Conservation (phyloP, 495 filamentous ascomycete genomes). For the Paragyromitra xinjiangensis region DNA sequence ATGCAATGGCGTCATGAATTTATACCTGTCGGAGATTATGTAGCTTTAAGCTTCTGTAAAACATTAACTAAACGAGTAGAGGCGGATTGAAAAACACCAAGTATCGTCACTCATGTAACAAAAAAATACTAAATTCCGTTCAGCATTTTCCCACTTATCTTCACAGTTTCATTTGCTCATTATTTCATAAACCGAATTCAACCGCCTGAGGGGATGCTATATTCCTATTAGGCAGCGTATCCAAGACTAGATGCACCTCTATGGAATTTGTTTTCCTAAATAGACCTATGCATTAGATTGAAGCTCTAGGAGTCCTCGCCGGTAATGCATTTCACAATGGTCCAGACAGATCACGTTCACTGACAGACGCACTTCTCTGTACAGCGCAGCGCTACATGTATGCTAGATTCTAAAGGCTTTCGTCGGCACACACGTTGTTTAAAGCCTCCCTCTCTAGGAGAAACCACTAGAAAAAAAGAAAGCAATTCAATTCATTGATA, state of each 20-base stretch:
- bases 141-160: too few species aligned
- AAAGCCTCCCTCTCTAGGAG: background rate
- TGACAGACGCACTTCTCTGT: too few species aligned
- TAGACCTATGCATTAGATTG: background rate
- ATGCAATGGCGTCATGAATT: slow-evolving; percentile 27
- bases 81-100: background rate
- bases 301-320: background rate
- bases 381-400: too few species aligned
- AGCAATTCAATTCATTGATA: slow-evolving; percentile 26
- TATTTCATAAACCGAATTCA: too few species aligned
- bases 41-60: slow-evolving; percentile 27
- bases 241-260: too few species aligned
- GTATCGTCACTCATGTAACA: too few species aligned
- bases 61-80: slow-evolving; percentile 3
- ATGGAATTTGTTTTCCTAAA: background rate
- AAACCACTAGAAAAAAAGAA: background rate
- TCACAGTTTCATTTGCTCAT: too few species aligned
- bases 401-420: background rate
- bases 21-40: slow-evolving; percentile 9
- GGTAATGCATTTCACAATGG: background rate
- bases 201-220: too few species aligned
- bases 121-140: too few species aligned
- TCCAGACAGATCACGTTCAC: background rate
- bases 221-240: too few species aligned
- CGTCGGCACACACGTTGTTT: background rate